Evolutionary conservation across 2,329 filamentous ascomycete species (phyloP).

Genomic region (Teratosphaeria pseudoeucalypti): DNA sequence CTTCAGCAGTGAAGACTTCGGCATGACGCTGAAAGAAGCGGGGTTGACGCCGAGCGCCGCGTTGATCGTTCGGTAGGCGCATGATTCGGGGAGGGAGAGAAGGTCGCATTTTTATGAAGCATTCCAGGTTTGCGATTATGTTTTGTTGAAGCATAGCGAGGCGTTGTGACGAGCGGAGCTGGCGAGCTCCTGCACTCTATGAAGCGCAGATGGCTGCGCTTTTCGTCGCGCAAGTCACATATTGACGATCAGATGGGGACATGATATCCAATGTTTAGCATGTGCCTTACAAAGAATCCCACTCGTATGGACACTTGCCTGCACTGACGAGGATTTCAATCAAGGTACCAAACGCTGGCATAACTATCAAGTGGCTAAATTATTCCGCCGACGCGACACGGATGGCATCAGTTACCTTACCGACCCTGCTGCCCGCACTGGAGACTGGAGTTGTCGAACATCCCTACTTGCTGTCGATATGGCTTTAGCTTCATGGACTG

Average conservation of each 20-base stretch:
- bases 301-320: background rate
- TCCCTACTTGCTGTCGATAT: too few species aligned
- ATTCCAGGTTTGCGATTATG: background rate
- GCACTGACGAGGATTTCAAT: background rate
- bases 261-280: background rate
- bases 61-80: slow-evolving; percentile 53
- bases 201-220: background rate
- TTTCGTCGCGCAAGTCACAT: background rate
- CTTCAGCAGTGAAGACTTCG: slow-evolving; percentile 62
- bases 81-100: background rate
- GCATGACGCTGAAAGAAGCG: slow-evolving; percentile 84
- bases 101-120: background rate
- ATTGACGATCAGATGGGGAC: background rate
- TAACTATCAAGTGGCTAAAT: too few species aligned
- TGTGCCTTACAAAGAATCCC: too few species aligned
- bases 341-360: background rate
- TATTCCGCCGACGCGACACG: too few species aligned
- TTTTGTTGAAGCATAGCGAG: background rate
- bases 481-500: too few species aligned
- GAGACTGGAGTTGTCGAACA: too few species aligned
- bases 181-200: background rate
- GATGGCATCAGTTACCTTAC: too few species aligned
- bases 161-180: background rate
- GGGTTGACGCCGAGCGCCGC: slow-evolving; percentile 86
- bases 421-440: too few species aligned